Percentiles rank a stretch among this genome's conserved stretches.
Conservation (phyloP, 768 basidiomycete genomes). For the Cytidiella melzeri region DNA sequence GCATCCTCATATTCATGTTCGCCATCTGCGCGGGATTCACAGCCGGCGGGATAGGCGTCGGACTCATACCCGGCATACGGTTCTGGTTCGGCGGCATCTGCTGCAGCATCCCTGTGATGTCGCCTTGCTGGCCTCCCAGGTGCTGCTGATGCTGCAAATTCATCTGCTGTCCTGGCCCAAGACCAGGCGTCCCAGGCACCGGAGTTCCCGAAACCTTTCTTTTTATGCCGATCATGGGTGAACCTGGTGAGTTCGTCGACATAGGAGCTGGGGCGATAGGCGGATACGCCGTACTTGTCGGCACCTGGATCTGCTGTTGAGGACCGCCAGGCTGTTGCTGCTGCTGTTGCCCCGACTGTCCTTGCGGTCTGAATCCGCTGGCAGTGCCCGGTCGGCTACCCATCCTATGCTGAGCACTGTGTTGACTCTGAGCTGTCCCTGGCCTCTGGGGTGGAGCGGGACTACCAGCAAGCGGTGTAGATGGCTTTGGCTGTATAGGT, state of each 20-base stretch:
- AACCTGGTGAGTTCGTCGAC: constrained; percentile 7
- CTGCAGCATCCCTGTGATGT: background rate
- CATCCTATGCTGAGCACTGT: constrained; percentile 11
- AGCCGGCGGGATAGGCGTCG: no score
- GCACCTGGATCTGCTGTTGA: constrained; percentile 8
- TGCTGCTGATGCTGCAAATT: constrained; percentile 3
- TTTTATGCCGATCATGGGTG: constrained; percentile 16
- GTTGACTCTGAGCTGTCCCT: constrained; percentile 23
- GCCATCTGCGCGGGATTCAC: constrained; percentile 6
- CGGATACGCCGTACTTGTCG: constrained; percentile 13
- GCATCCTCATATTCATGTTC: constrained; percentile 3
- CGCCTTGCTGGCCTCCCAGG: background rate
- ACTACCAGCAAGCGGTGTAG: constrained; percentile 11
- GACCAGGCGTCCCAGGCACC: constrained; percentile 1
- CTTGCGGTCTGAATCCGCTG: constrained; percentile 18
- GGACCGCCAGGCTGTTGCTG: constrained; percentile 16
- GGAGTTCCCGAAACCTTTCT: constrained; percentile 17
- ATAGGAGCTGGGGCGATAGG: constrained; percentile 19
- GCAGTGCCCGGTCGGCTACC: constrained; percentile 26
- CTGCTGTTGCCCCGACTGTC: constrained; percentile 24
- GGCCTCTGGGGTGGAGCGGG: constrained; percentile 20
- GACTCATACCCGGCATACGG: constrained; percentile 2
- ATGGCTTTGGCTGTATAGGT: constrained; percentile 16
- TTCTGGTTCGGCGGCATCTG: background rate
- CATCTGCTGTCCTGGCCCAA: background rate